A percentile compares a stretch with the other conserved stretches of the same genome.
Evolutionary conservation across 108 stramenopile species (phyloP).

Genomic region (Mediolabrus comicus): DNA sequence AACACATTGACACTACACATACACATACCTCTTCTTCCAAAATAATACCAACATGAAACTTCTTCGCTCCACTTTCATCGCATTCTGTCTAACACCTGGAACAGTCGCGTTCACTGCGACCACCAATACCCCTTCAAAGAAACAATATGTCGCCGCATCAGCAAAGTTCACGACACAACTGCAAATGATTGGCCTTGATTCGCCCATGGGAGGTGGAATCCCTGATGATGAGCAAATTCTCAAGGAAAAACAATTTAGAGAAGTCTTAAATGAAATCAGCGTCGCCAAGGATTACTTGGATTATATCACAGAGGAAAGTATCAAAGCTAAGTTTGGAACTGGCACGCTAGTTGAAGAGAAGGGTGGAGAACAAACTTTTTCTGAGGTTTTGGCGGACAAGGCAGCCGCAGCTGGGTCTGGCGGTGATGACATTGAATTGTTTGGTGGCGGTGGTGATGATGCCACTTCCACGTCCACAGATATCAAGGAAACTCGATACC

Average conservation of each 20-base stretch:
- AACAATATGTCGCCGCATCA: not conserved
- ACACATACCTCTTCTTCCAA: not conserved
- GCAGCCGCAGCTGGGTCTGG: not conserved
- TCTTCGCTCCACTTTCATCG: not conserved
- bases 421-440: constrained; percentile 10
- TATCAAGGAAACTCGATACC: constrained; percentile 4
- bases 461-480: not conserved
- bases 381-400: not conserved
- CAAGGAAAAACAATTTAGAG: not conserved
- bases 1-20: not conserved
- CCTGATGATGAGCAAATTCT: not conserved
- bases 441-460: constrained; percentile 8
- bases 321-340: not conserved
- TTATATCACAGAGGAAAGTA: not conserved
- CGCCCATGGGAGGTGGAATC: not conserved
- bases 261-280: not conserved
- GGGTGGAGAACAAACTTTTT: not conserved
- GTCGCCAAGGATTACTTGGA: not conserved
- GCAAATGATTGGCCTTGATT: not conserved
- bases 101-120: not conserved
- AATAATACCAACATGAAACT: not conserved
- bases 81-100: not conserved
- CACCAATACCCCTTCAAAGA: not conserved
- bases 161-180: not conserved
- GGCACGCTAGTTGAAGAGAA: not conserved